phyloP scores from a whole-genome alignment of 2,329 filamentous ascomycete genomes.

The Monosporascus sp. region DNA sequence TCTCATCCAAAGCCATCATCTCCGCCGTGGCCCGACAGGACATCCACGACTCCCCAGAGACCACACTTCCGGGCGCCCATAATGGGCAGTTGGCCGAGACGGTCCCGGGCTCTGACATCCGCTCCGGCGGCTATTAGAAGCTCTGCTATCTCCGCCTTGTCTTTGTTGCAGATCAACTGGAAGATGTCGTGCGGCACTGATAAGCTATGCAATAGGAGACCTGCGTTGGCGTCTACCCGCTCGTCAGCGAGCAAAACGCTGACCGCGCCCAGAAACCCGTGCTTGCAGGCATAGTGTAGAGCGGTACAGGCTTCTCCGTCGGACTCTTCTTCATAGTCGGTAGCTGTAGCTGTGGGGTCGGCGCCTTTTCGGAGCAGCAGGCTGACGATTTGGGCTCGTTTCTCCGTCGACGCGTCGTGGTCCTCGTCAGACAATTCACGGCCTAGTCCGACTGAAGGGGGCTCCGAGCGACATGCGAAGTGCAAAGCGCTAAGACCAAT shows the following conservation, averaged over 20 bases:
- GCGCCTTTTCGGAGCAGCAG: neutral
- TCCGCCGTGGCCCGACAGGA: neutral
- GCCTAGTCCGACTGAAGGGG: neutral
- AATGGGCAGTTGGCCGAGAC: neutral
- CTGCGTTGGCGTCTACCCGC: neutral
- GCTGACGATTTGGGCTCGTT: neutral
- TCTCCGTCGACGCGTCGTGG: neutral
- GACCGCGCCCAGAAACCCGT: neutral
- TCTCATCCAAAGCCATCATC: neutral
- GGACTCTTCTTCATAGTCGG: neutral
- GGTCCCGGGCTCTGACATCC: neutral
- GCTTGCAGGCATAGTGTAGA: neutral
- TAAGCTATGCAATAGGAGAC: neutral
- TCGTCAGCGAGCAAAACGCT: neutral
- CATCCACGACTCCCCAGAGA: neutral
- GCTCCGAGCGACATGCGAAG: neutral
- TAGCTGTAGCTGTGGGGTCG: neutral
- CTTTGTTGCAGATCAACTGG: neutral
- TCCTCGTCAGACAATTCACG: neutral
- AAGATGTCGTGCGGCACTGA: neutral
- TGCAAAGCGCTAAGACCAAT: neutral
- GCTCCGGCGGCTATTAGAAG: neutral
- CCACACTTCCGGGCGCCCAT: accelerated
- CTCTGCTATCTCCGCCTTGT: neutral
- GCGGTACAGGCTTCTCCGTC: neutral